A percentile compares a stretch with the other conserved stretches of the same genome.
These are phyloP conservation scores for Yarrowia alimentaria DNA, from an alignment of 805 yeast species.

Conservation along the genomic window DNA sequence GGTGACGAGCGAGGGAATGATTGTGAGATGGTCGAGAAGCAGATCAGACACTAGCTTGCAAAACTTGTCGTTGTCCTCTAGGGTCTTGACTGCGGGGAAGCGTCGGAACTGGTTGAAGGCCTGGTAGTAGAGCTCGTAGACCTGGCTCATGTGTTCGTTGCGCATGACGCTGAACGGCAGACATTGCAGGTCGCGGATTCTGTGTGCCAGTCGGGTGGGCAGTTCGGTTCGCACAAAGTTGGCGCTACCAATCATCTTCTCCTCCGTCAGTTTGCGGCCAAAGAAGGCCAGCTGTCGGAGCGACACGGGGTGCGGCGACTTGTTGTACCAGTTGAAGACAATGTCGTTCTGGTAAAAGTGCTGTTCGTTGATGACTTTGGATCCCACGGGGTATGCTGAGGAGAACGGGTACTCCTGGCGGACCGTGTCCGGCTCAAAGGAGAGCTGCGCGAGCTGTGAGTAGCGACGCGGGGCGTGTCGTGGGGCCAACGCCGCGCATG, in stretches of 20 bases:
- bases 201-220: slow-evolving; percentile 77
- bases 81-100: slow-evolving; percentile 60
- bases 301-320: slow-evolving; percentile 84
- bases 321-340: slow-evolving; percentile 58
- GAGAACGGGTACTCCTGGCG: slow-evolving; percentile 20
- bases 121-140: slow-evolving; percentile 83
- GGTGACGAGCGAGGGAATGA: slow-evolving; percentile 86
- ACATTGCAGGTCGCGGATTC: slow-evolving; percentile 73
- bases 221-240: slow-evolving; percentile 84
- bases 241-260: slow-evolving; percentile 77
- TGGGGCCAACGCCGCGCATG: not conserved
- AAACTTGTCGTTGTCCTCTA: slow-evolving; percentile 74
- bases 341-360: slow-evolving; percentile 85
- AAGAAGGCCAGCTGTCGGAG: slow-evolving; percentile 86
- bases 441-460: slow-evolving; percentile 22
- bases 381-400: slow-evolving; percentile 38
- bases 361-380: slow-evolving; percentile 56
- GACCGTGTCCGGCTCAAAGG: slow-evolving; percentile 25
- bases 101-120: slow-evolving; percentile 83
- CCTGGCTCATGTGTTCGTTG: slow-evolving; percentile 81
- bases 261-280: slow-evolving; percentile 73
- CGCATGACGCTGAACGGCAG: slow-evolving; percentile 81
- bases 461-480: not conserved
- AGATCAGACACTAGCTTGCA: slow-evolving; percentile 61
- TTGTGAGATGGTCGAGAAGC: slow-evolving; percentile 70